Evolutionary conservation across 495 filamentous ascomycete species (phyloP), one percentile per base, ranked within the genome.

Genomic region (Viridothelium virens): DNA sequence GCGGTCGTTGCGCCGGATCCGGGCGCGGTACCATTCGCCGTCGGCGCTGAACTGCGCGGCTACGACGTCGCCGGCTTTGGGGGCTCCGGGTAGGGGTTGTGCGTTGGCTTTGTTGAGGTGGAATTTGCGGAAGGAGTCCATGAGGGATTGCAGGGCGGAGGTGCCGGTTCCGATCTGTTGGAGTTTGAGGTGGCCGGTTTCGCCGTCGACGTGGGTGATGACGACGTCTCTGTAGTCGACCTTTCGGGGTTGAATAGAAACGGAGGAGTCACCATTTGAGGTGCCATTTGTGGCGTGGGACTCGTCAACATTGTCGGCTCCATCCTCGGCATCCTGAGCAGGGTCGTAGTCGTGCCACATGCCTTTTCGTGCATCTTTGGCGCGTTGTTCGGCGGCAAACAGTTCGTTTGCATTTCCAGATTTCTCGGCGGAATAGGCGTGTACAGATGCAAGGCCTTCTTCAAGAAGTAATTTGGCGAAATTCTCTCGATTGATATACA

Each of bases 341-440:
- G 95, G 95, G 74, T 96, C 91, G 85, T 88, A 97, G 79, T 96
- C 87, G 53, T 90, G 86, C 95, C 95, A 99, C 67, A 96, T 70
- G 56, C 89, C 91, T 79, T 92, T 96, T 44, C 85, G 82, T 18
- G 81, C 89, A 62, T 92, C 87, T 79, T 97, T 97, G 6, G 95
- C 95, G 63, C 81, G 85, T 75, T 91, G 78, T 76, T 97, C 89
- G 1, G 95, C 95, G 3, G 91, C 90, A 70, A 91, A 81, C 41
- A 97, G 88, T 75, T 97, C 95, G 56, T 80, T 86, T 37, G 87
- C 87, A 72, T 96, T 91, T 62, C 91, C 94, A 11, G 91, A 89
- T 79, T 96, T 94, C 78, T 97, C 92, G 3, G 94, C 95, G 33
- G 93, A 97, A 79, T 96, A 97, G 63, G 85, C 83, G 74, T 97